Percentiles rank a stretch among this genome's conserved stretches.
Evolutionary conservation across 768 basidiomycete species (phyloP).

Genomic region (Sporobolomyces pararoseus): DNA sequence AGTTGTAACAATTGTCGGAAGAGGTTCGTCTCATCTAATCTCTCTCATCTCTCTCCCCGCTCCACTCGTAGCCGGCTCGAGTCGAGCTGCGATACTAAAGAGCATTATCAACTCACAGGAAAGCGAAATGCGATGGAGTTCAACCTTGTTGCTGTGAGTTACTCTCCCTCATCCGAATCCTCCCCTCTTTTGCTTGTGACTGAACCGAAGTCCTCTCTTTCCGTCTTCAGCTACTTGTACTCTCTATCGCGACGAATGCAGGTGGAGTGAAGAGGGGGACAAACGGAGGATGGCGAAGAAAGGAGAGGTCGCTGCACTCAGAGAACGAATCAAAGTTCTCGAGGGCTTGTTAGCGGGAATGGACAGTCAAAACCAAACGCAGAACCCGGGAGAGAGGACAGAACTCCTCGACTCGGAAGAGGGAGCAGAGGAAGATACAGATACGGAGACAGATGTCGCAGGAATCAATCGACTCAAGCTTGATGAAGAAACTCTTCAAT

Average conservation of each 20-base stretch:
- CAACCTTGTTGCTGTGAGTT: constrained; percentile 3
- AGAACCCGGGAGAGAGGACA: not conserved
- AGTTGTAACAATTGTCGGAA: constrained; percentile 6
- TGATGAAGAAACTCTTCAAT: constrained; percentile 43
- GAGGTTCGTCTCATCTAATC: not conserved
- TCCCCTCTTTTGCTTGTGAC: not conserved
- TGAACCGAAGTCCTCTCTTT: not conserved
- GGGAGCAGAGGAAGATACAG: not conserved
- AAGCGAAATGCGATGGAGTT: constrained; percentile 21
- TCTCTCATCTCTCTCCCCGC: not conserved
- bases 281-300: not conserved
- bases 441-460: not conserved
- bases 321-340: constrained; percentile 22
- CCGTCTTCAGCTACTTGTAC: constrained; percentile 11
- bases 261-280: not conserved
- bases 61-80: not conserved
- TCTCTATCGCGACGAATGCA: constrained; percentile 18
- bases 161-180: not conserved
- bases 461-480: constrained; percentile 36
- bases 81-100: not conserved
- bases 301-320: constrained; percentile 11
- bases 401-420: constrained; percentile 4
- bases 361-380: not conserved
- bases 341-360: constrained; percentile 10
- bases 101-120: not conserved